These are phyloP conservation scores for Claviceps maximensis DNA, from an alignment of 2,329 filamentous ascomycete species.

Conservation along the genomic window DNA sequence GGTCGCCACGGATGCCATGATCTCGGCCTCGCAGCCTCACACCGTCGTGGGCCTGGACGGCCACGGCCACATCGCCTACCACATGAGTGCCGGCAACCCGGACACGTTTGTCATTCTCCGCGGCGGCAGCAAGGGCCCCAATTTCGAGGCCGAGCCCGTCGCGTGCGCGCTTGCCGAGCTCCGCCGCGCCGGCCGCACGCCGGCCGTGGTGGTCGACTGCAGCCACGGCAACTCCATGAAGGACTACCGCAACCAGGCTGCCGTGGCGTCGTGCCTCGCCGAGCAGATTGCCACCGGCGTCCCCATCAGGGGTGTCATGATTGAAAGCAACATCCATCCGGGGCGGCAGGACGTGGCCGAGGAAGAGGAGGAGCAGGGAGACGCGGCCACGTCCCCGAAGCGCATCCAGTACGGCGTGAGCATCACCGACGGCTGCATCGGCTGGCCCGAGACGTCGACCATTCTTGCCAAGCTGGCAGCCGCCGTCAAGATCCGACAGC, in stretches of 20 bases:
- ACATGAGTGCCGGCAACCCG: conserved; percentile 86
- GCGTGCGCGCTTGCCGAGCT: conserved; percentile 70
- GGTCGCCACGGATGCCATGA: conserved; percentile 91
- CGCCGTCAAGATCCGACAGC: conserved; percentile 38
- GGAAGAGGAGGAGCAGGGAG: conserved; percentile 27
- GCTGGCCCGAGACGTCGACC: conserved; percentile 77
- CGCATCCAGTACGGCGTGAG: conserved; percentile 76
- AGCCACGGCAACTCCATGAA: conserved; percentile 93
- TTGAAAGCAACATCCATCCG: conserved; percentile 94
- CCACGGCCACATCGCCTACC: conserved; percentile 87
- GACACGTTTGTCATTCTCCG: conserved; percentile 95
- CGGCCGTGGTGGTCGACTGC: conserved; percentile 93
- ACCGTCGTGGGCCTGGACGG: conserved; percentile 98
- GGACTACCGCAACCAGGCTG: conserved; percentile 94
- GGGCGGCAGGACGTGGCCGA: conserved; percentile 83
- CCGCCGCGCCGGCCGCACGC: conserved; percentile 55
- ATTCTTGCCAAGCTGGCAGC: conserved; percentile 68
- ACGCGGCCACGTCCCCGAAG: conserved; percentile 52
- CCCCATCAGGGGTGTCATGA: conserved; percentile 95
- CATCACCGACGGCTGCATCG: conserved; percentile 95
- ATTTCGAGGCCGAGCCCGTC: conserved; percentile 81
- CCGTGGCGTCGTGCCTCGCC: conserved; percentile 70
- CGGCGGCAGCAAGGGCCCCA: conserved; percentile 84
- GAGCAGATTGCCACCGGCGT: conserved; percentile 80
- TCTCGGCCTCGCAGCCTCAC: conserved; percentile 80